These are phyloP conservation scores for Jasminum sambac DNA, from an alignment of 257 asterid genomes.

Conservation along the genomic window DNA sequence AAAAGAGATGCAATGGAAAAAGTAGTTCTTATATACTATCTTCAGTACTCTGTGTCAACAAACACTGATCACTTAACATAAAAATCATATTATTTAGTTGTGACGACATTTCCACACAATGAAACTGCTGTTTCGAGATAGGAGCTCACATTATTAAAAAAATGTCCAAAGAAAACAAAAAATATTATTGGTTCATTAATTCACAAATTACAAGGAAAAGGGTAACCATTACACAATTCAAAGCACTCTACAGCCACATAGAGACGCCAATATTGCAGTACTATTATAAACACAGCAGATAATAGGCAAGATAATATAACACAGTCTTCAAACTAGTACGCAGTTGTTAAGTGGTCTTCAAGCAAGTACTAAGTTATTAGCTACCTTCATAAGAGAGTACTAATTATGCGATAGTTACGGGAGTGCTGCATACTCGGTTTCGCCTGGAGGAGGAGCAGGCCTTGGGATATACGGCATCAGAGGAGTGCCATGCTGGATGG, in stretches of 20 bases:
- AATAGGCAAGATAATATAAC: slow-evolving; percentile 15
- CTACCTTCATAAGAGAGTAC: not conserved
- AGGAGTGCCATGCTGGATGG: slow-evolving; percentile 72
- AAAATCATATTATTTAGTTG: no score
- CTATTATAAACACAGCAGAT: not conserved
- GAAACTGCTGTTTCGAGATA: not conserved
- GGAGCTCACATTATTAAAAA: not conserved
- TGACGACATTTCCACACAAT: no score
- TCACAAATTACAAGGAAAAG: not conserved
- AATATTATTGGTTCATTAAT: not conserved
- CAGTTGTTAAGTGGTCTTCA: no score
- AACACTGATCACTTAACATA: no score
- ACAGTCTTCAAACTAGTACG: not conserved
- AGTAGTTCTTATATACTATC: no score
- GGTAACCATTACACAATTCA: not conserved
- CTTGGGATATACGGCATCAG: slow-evolving; percentile 64
- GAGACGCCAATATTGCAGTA: not conserved
- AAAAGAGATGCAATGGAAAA: not conserved
- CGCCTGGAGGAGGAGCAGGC: slow-evolving; percentile 68
- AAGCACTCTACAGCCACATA: not conserved
- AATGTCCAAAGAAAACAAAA: not conserved
- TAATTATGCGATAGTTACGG: not conserved
- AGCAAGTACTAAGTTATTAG: no score
- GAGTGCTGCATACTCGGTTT: not conserved
- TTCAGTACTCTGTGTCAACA: no score